Evolutionary conservation across 2,329 filamentous ascomycete genomes (phyloP).

Genomic region (Trichoderma cornu-damae): DNA sequence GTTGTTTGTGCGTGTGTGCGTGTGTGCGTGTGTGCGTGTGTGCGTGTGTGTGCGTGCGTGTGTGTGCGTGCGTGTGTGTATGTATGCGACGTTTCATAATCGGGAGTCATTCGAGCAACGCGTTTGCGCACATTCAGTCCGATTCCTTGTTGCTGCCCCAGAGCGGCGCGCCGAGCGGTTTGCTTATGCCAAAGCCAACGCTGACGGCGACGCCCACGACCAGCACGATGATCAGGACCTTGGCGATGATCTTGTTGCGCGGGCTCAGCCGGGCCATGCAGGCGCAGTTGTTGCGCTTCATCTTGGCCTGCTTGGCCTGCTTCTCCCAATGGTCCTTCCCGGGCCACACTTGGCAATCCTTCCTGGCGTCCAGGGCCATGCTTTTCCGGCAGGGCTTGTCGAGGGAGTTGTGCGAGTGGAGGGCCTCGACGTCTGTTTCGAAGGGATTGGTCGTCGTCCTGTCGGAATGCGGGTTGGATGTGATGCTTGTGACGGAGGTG

Average conservation of each 20-base stretch:
- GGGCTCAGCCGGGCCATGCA: constrained; percentile 50
- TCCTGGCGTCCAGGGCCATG: constrained; percentile 31
- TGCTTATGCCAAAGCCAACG: constrained; percentile 57
- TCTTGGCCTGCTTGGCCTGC: constrained; percentile 53
- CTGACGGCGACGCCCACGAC: constrained; percentile 51
- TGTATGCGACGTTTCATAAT: constrained; percentile 4
- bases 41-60: background rate
- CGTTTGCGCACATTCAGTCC: background rate
- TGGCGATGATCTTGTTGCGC: constrained; percentile 50
- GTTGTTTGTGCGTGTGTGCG: background rate
- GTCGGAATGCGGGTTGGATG: constrained; percentile 43
- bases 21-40: background rate
- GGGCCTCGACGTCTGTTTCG: constrained; percentile 54
- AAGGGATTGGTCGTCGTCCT: constrained; percentile 45
- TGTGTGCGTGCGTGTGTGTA: background rate
- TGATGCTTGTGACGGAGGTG: constrained; percentile 33
- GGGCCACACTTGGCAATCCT: constrained; percentile 55
- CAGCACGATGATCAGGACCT: constrained; percentile 49
- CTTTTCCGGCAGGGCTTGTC: constrained; percentile 30
- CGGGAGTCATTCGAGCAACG: background rate
- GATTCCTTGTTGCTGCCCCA: constrained; percentile 43
- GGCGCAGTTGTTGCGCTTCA: constrained; percentile 44
- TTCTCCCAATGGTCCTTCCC: constrained; percentile 55
- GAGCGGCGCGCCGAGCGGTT: constrained; percentile 54
- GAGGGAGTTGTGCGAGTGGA: constrained; percentile 37